Base-by-base conservation (phyloP, 352 stramenopile genomes). In the Phytophthora foliorum region DNA sequence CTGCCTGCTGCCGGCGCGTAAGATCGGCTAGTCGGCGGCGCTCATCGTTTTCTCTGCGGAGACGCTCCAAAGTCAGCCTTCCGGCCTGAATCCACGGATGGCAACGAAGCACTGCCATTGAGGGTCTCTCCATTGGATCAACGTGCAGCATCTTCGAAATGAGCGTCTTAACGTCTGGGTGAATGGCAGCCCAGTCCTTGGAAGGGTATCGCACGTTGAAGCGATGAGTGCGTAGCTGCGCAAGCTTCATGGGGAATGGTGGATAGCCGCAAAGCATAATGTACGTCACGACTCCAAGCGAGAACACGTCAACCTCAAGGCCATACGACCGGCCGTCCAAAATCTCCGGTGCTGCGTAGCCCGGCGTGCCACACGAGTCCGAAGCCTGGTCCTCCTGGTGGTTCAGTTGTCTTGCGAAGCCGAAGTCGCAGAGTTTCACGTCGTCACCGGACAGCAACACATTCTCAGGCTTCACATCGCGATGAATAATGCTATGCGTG, bases 181-280 rank as follows among this genome's bases (percentile, higher is more conserved):
- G 75, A 27, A 96, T 76, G 14, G 77, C 58, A 46, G 71, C 61
- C 88, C 88, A 96, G 51, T 96, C 88, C 32, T 94, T 94, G 6
- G 85, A 89, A 14, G 87, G 88, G 52, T 92, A 96, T 14, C 84
- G 81, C 31, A 94, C 86, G 51, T 94, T 86, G 72, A 96, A 96
- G 0, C 81, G 80, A 59, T 96, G 88, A 8, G 79, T 91, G 16
- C 88, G 88, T 22, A 96, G 62, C 63, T 96, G 88, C 4, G 86
- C 81, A 29, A 96, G 83, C 64, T 94, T 96, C 88, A 96, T 94
- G 0, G 88, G 89, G 67, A 97, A 97, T 31, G 90, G 90, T 0
- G 89, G 89, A 57, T 97, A 97, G 1, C 90, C 90, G 25, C 88
- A 95, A 16, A 97, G 63, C 78, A 96, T 90, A 75, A 95, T 95